Conservation (phyloP, 129 eudicot species). For the Centella asiatica region DNA sequence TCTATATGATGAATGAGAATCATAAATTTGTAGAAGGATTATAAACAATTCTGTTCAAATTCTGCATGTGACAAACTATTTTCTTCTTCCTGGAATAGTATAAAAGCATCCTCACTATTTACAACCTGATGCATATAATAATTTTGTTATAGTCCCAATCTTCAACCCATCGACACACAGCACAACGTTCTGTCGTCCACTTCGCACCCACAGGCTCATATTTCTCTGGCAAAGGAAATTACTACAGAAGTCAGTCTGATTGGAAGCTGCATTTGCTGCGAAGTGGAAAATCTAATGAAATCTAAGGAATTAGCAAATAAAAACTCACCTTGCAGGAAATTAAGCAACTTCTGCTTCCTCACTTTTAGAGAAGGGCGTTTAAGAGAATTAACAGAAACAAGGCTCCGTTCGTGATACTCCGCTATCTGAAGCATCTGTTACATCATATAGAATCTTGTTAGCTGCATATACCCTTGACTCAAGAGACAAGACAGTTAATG, state of each 20-base stretch:
- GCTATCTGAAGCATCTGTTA: constrained; percentile 90
- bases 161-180: constrained; percentile 98
- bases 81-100: neutral
- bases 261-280: constrained; percentile 6
- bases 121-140: constrained; percentile 85
- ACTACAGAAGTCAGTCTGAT: constrained; percentile 18
- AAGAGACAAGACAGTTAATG: neutral
- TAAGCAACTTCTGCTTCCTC: constrained; percentile 80
- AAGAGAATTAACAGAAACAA: constrained; percentile 62
- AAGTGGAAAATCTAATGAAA: neutral
- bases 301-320: neutral
- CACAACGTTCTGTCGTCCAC: constrained; percentile 99
- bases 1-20: neutral
- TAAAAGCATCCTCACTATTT: neutral
- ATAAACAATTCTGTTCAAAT: too few species aligned
- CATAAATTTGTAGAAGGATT: neutral
- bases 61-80: neutral
- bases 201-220: constrained; percentile 80
- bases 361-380: constrained; percentile 91
- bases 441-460: constrained; percentile 1
- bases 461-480: neutral
- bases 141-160: constrained; percentile 99
- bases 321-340: constrained; percentile 64
- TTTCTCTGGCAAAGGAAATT: constrained; percentile 45
- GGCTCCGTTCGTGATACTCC: constrained; percentile 71